Percentiles rank a stretch among this genome's conserved stretches.
Conservation (phyloP, 257 asterid species). For the Cynanchum wilfordii region DNA sequence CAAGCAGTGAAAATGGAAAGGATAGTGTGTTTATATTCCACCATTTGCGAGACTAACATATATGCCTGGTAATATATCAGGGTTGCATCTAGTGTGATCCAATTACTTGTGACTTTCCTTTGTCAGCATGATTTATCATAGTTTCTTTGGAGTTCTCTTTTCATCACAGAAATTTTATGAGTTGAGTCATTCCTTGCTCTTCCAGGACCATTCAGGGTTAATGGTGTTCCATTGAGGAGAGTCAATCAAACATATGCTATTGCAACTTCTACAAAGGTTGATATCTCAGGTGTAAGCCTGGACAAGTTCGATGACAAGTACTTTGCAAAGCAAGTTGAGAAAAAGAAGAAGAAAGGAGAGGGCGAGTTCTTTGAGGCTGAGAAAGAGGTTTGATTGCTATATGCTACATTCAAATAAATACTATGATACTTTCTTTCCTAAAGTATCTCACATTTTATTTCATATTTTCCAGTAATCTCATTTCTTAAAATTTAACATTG, state of each 20-base stretch:
- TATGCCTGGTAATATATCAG: too few relatives aligned
- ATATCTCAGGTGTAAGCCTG: conserved; percentile 18
- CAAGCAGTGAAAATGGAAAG: too few relatives aligned
- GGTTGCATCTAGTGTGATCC: too few relatives aligned
- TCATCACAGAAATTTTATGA: background rate
- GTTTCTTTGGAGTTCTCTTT: background rate
- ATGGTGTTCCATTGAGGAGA: conserved; percentile 36
- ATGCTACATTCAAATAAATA: background rate
- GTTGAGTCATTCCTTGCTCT: background rate
- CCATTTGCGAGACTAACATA: too few relatives aligned
- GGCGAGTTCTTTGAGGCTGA: conserved; percentile 36
- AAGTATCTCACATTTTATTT: too few relatives aligned
- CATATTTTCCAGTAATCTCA: background rate
- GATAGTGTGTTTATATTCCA: too few relatives aligned
- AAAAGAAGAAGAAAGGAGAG: conserved; percentile 24
- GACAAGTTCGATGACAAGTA: conserved; percentile 33
- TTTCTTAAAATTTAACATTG: background rate
- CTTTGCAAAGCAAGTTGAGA: conserved; percentile 28
- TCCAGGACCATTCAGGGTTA: conserved; percentile 30
- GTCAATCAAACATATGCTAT: conserved; percentile 28
- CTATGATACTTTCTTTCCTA: background rate
- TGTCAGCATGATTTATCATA: background rate
- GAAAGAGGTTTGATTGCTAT: conserved; percentile 21
- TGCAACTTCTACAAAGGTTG: conserved; percentile 33
- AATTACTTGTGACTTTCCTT: too few relatives aligned